Percentiles rank a stretch among this genome's conserved stretches.
phyloP scores from a whole-genome alignment of 75 land plant genomes.

The Picea sitchensis region DNA sequence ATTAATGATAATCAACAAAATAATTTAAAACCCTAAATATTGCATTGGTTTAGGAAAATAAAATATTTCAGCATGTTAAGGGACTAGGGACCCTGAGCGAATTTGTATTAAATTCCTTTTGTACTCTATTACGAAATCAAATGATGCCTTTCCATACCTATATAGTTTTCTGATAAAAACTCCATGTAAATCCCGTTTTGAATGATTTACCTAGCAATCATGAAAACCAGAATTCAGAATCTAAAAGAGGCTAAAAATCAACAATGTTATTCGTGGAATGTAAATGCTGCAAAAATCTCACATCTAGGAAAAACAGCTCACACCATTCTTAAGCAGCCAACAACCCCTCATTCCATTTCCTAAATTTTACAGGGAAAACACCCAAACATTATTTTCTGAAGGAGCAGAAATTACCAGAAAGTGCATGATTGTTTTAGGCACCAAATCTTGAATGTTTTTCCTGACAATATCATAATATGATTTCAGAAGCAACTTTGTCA shows the following conservation, averaged over 20 bases:
- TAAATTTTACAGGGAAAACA: not conserved
- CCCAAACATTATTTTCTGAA: too few relatives aligned
- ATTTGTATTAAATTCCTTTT: too few relatives aligned
- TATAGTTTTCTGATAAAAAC: constrained; percentile 86
- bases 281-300: not conserved
- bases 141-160: constrained; percentile 43
- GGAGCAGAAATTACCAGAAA: constrained; percentile 59
- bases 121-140: not conserved
- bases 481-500: constrained; percentile 75
- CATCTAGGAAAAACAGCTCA: not conserved
- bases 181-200: constrained; percentile 90
- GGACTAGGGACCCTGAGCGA: too few relatives aligned
- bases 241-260: not conserved
- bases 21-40: too few relatives aligned
- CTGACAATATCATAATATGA: constrained; percentile 96
- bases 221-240: not conserved
- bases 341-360: not conserved
- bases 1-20: too few relatives aligned
- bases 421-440: constrained; percentile 98
- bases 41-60: too few relatives aligned
- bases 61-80: too few relatives aligned
- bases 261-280: not conserved
- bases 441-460: constrained; percentile 86
- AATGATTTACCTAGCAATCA: constrained; percentile 68
- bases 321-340: not conserved